These are phyloP conservation scores for Colletotrichum sojae DNA, from an alignment of 2,329 filamentous ascomycete genomes.

Conservation along the genomic window DNA sequence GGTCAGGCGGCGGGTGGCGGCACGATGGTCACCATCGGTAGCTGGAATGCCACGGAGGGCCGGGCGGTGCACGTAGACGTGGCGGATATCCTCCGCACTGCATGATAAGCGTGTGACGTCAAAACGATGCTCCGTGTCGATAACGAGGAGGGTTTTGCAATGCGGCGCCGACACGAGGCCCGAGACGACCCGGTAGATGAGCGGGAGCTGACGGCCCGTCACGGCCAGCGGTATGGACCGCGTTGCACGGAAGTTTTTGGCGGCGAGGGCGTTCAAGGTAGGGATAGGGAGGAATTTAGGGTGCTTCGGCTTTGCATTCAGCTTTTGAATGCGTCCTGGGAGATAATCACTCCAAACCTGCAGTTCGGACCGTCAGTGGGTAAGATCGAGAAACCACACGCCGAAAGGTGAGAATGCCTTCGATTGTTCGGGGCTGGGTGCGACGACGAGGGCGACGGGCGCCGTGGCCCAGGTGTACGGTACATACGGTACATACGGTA, in stretches of 20 bases:
- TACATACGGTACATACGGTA: too few relatives aligned
- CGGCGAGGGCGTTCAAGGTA: slow-evolving; percentile 62
- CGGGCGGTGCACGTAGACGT: slow-evolving; percentile 66
- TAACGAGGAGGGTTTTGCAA: slow-evolving; percentile 63
- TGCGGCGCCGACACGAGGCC: slow-evolving; percentile 64
- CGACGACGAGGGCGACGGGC: too few relatives aligned
- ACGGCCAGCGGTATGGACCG: slow-evolving; percentile 64
- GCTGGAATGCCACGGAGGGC: slow-evolving; percentile 47
- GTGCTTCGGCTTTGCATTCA: slow-evolving; percentile 24
- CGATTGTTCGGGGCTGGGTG: too few relatives aligned
- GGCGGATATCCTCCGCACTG: slow-evolving; percentile 56
- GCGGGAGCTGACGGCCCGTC: slow-evolving; percentile 66
- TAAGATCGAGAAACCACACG: too few relatives aligned
- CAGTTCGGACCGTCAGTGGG: slow-evolving; percentile 36
- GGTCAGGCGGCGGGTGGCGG: slow-evolving; percentile 26
- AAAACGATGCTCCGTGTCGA: slow-evolving; percentile 71
- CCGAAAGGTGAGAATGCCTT: too few relatives aligned
- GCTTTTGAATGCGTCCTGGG: slow-evolving; percentile 19
- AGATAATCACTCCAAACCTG: slow-evolving; percentile 50
- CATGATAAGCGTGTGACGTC: slow-evolving; percentile 63
- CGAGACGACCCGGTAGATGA: slow-evolving; percentile 70
- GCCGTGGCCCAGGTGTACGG: too few relatives aligned
- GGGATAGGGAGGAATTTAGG: slow-evolving; percentile 57
- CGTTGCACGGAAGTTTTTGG: slow-evolving; percentile 63
- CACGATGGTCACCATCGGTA: slow-evolving; percentile 40